Conservation (phyloP, 2,329 filamentous ascomycete genomes). For the Graphilbum fragrans region DNA sequence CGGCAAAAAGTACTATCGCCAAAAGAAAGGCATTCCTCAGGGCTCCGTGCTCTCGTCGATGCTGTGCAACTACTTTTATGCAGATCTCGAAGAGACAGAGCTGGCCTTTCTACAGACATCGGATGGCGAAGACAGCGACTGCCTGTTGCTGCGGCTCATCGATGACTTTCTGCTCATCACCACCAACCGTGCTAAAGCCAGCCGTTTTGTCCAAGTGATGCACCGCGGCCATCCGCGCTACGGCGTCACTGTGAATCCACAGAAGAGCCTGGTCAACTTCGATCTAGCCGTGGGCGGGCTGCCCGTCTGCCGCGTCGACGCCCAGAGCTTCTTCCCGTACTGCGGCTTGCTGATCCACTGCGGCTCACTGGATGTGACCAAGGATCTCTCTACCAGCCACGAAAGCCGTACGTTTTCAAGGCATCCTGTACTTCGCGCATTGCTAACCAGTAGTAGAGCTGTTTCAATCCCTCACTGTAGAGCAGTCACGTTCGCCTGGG, state of each 20-base stretch:
- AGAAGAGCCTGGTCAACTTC: conserved; percentile 82
- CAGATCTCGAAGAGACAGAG: conserved; percentile 61
- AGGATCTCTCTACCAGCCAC: conserved; percentile 32
- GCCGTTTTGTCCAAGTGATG: conserved; percentile 67
- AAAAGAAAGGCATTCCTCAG: conserved; percentile 83
- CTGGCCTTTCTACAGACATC: conserved; percentile 49
- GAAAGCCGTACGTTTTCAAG: neutral
- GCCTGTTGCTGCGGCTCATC: conserved; percentile 65
- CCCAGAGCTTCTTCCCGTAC: conserved; percentile 58
- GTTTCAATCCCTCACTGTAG: conserved; percentile 55
- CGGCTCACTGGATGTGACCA: conserved; percentile 59
- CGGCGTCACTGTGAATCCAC: conserved; percentile 62
- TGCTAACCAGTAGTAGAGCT: neutral
- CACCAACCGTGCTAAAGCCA: conserved; percentile 52
- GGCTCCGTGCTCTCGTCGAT: conserved; percentile 79
- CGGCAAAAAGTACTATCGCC: conserved; percentile 77
- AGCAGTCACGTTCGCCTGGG: conserved; percentile 60
- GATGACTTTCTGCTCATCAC: conserved; percentile 93
- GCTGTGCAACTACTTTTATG: conserved; percentile 94
- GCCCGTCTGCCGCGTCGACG: conserved; percentile 34
- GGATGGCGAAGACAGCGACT: conserved; percentile 15
- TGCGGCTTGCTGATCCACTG: conserved; percentile 74
- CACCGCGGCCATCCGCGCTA: conserved; percentile 66
- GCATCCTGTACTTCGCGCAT: no score
- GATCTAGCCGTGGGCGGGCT: conserved; percentile 43